Percentiles rank a stretch among this genome's conserved stretches.
phyloP scores from a whole-genome alignment of 352 stramenopile species.

The Globisporangium okanoganense region DNA sequence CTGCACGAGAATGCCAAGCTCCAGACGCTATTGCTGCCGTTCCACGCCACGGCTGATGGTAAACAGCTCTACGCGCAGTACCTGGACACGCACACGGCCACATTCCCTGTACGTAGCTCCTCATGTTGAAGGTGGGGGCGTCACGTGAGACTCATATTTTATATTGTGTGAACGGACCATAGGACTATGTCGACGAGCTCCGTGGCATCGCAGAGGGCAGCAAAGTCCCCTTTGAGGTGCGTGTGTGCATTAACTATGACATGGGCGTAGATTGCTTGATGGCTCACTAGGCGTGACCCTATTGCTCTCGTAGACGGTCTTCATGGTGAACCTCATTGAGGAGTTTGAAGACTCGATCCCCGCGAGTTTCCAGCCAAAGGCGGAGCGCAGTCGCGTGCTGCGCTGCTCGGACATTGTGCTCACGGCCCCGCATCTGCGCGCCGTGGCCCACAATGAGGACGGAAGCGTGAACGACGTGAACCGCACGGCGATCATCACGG shows the following conservation, averaged over 20 bases:
- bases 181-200: slow-evolving; percentile 70
- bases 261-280: not conserved
- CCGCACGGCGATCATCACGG: slow-evolving; percentile 59
- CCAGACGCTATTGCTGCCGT: slow-evolving; percentile 57
- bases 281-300: not conserved
- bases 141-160: too few species aligned
- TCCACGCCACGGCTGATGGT: slow-evolving; percentile 33
- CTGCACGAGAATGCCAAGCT: slow-evolving; percentile 42
- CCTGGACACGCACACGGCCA: slow-evolving; percentile 33
- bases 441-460: slow-evolving; percentile 78
- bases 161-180: not conserved
- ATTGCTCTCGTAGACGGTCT: slow-evolving; percentile 33
- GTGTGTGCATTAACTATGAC: not conserved
- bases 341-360: slow-evolving; percentile 65
- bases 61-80: slow-evolving; percentile 40
- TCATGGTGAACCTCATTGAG: slow-evolving; percentile 73
- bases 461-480: slow-evolving; percentile 47
- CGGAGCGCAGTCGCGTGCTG: slow-evolving; percentile 27
- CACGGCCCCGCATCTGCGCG: slow-evolving; percentile 29
- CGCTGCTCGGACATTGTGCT: slow-evolving; percentile 70
- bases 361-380: slow-evolving; percentile 25
- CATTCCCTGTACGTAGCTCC: slow-evolving; percentile 41
- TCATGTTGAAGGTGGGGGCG: not conserved
- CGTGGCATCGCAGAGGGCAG: slow-evolving; percentile 59
- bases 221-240: slow-evolving; percentile 43